Evolutionary conservation across 2,329 filamentous ascomycete species (phyloP).

Genomic region (Dactylellina haptotyla): DNA sequence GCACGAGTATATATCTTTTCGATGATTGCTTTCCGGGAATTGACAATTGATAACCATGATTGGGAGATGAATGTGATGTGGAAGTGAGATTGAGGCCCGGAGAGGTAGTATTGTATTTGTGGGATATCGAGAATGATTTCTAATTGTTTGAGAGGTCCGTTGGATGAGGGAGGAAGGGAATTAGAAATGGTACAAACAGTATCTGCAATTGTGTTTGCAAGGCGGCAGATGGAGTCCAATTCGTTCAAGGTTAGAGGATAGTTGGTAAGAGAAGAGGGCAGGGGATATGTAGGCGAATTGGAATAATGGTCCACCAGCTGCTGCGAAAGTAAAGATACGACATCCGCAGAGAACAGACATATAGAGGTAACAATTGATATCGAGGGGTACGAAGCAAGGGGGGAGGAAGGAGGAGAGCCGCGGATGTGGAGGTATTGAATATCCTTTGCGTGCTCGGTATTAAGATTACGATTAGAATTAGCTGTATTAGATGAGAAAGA

Average conservation of each 20-base stretch:
- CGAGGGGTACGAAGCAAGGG: conserved; percentile 13
- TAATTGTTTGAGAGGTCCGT: neutral
- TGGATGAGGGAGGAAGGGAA: neutral
- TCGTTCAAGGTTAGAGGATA: conserved; percentile 38
- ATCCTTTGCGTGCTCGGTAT: conserved; percentile 4
- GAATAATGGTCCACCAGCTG: conserved; percentile 7
- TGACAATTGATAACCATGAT: conserved; percentile 27
- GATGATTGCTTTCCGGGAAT: conserved; percentile 23
- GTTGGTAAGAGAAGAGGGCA: neutral
- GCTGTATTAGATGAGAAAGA: conserved; percentile 5
- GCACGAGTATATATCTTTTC: conserved; percentile 25
- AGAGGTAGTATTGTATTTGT: conserved; percentile 51
- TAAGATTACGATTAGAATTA: neutral
- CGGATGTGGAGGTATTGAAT: conserved; percentile 40
- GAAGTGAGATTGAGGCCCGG: conserved; percentile 34
- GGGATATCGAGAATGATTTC: conserved; percentile 44
- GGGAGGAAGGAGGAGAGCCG: conserved; percentile 31
- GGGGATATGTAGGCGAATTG: neutral
- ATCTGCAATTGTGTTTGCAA: conserved; percentile 51
- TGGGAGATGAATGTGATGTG: conserved; percentile 11
- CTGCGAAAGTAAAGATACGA: conserved; percentile 25
- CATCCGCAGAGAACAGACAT: conserved; percentile 45
- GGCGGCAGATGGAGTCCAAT: conserved; percentile 31
- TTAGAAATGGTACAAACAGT: conserved; percentile 26
- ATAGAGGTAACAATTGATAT: conserved; percentile 26